Evolutionary conservation across 2,329 filamentous ascomycete species (phyloP).

Genomic region (Phaeosphaeria sp.): DNA sequence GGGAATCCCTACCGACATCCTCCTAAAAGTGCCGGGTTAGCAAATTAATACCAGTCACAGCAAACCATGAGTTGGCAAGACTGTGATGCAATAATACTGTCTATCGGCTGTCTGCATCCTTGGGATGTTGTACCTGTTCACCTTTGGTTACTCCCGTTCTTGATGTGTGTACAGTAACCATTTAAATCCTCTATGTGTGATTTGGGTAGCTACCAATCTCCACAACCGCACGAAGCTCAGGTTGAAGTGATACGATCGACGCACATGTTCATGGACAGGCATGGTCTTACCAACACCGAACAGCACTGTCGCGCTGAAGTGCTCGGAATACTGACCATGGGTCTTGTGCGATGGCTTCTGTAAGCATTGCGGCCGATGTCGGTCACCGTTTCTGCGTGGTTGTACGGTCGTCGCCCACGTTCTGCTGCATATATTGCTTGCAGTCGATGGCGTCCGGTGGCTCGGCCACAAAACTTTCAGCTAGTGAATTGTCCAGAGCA

Average conservation of each 20-base stretch:
- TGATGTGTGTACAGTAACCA: not conserved
- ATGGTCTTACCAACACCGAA: not conserved
- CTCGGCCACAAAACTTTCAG: not conserved
- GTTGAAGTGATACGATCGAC: not conserved
- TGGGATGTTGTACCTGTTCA: not conserved
- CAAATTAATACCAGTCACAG: not conserved
- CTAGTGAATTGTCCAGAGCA: not conserved
- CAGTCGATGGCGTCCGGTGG: not conserved
- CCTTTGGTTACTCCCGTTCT: not conserved
- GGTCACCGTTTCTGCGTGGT: conserved; percentile 22
- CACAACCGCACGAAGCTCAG: not conserved
- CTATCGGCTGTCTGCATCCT: conserved; percentile 1
- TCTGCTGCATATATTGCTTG: conserved; percentile 1
- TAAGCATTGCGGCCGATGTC: conserved; percentile 29
- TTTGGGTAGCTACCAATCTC: not conserved
- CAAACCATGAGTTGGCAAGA: not conserved
- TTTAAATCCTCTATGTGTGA: not conserved
- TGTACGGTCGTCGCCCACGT: conserved; percentile 12
- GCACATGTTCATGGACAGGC: not conserved
- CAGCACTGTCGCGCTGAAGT: not conserved
- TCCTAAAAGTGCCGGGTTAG: not conserved
- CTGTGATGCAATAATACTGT: not conserved
- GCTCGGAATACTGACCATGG: not conserved
- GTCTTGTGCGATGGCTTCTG: conserved; percentile 1
- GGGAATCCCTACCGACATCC: not conserved